Percentiles rank a stretch among this genome's conserved stretches.
These are phyloP conservation scores for Trypanosoma theileri DNA, from an alignment of 208 protist genomes.

Conservation along the genomic window DNA sequence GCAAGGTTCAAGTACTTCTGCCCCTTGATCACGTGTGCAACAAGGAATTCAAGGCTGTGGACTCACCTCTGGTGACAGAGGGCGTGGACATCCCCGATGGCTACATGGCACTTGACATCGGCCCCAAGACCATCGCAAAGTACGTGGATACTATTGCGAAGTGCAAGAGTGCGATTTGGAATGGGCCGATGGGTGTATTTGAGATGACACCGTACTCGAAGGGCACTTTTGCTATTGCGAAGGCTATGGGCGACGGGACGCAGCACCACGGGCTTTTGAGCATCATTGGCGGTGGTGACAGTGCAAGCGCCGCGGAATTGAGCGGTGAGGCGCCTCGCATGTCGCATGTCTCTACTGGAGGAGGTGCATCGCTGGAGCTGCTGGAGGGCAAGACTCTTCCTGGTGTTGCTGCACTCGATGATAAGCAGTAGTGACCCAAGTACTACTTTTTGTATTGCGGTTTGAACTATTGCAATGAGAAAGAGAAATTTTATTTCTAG, in stretches of 20 bases:
- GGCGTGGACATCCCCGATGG: conserved; percentile 75
- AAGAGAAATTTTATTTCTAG: too few relatives aligned
- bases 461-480: too few relatives aligned
- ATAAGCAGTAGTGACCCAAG: conserved; percentile 50
- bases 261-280: conserved; percentile 69
- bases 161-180: conserved; percentile 96
- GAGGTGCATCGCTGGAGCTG: conserved; percentile 99
- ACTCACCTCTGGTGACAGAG: conserved; percentile 66
- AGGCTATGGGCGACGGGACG: conserved; percentile 71
- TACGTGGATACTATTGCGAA: conserved; percentile 80
- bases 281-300: conserved; percentile 97
- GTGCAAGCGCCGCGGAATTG: conserved; percentile 93
- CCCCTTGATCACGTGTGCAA: conserved; percentile 97
- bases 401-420: conserved; percentile 85
- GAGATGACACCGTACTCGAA: conserved; percentile 96
- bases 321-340: conserved; percentile 91
- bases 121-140: conserved; percentile 86
- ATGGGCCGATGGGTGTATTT: conserved; percentile 98
- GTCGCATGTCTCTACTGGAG: conserved; percentile 98
- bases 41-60: conserved; percentile 89
- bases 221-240: conserved; percentile 90
- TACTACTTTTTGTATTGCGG: too few relatives aligned
- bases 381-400: conserved; percentile 97
- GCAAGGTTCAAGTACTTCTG: conserved; percentile 96
- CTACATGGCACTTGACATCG: conserved; percentile 96